Evolutionary conservation across 2,329 filamentous ascomycete genomes (phyloP).

Genomic region (Hypomyces perniciosus): DNA sequence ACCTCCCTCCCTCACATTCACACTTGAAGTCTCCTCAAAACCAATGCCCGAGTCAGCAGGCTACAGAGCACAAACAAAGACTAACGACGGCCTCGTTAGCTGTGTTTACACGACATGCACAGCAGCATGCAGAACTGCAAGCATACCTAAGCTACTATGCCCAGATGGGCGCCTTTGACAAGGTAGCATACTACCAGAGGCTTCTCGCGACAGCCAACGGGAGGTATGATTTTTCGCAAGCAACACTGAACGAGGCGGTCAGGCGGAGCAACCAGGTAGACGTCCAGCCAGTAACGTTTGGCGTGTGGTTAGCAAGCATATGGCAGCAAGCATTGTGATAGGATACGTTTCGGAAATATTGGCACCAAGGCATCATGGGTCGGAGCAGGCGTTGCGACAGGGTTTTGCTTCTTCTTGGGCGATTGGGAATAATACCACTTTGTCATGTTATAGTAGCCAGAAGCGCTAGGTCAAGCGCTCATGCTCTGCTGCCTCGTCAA

Average conservation of each 20-base stretch:
- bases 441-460: conserved; percentile 1
- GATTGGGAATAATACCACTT: conserved; percentile 2
- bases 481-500: neutral
- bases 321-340: conserved; percentile 15
- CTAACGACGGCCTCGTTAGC: conserved; percentile 24
- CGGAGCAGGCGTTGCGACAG: conserved; percentile 12
- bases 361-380: neutral
- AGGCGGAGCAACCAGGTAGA: conserved; percentile 30
- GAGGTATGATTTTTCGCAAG: conserved; percentile 56
- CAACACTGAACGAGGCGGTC: conserved; percentile 53
- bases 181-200: conserved; percentile 51
- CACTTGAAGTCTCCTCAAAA: neutral
- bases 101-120: conserved; percentile 32
- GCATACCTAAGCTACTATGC: conserved; percentile 37
- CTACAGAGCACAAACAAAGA: neutral
- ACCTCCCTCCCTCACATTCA: conserved; percentile 13
- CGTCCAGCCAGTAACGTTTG: conserved; percentile 45
- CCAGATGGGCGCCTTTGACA: conserved; percentile 42
- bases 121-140: conserved; percentile 36
- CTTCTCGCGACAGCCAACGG: conserved; percentile 63
- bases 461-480: neutral
- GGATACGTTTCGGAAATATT: neutral
- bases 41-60: conserved; percentile 1
- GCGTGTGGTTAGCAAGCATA: conserved; percentile 43
- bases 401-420: conserved; percentile 5